A percentile compares a stretch with the other conserved stretches of the same genome.
Conservation (phyloP, 768 basidiomycete genomes). For the Russula dissimulans region DNA sequence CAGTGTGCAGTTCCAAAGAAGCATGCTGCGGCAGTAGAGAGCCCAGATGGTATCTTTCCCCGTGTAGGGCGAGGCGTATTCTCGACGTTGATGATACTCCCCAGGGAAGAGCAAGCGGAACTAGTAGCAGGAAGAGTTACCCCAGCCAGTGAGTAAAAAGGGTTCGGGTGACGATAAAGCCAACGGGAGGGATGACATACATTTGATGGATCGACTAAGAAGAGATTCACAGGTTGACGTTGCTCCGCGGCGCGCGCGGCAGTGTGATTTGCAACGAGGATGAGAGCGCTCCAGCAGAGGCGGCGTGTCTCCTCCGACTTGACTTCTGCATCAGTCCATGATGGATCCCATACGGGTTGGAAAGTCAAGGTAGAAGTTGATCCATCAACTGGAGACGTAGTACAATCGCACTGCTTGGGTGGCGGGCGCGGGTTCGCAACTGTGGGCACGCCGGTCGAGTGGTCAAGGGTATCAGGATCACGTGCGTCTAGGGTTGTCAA, state of each 20-base stretch:
- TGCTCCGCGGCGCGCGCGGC: conserved; percentile 61
- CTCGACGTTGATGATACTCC: conserved; percentile 46
- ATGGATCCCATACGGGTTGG: conserved; percentile 50
- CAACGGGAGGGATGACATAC: conserved; percentile 32
- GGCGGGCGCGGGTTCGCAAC: conserved; percentile 27
- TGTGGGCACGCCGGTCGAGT: conserved; percentile 38
- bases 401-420: conserved; percentile 38
- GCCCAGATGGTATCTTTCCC: conserved; percentile 78
- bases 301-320: conserved; percentile 65
- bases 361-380: conserved; percentile 38
- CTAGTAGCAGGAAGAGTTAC: conserved; percentile 26
- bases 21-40: conserved; percentile 71
- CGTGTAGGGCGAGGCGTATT: conserved; percentile 37
- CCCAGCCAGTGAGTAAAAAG: not conserved
- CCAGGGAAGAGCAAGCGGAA: conserved; percentile 66
- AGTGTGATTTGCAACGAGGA: conserved; percentile 57
- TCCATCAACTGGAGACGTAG: conserved; percentile 29
- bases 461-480: conserved; percentile 46
- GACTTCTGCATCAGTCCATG: conserved; percentile 47
- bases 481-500: conserved; percentile 49
- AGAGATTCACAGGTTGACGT: conserved; percentile 46
- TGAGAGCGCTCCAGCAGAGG: conserved; percentile 67
- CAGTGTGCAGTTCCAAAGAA: conserved; percentile 67
- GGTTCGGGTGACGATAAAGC: not conserved
- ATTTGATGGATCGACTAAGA: conserved; percentile 54